These are phyloP conservation scores for Coniochaeta sp. DNA, from an alignment of 2,329 filamentous ascomycete genomes.

Conservation along the genomic window DNA sequence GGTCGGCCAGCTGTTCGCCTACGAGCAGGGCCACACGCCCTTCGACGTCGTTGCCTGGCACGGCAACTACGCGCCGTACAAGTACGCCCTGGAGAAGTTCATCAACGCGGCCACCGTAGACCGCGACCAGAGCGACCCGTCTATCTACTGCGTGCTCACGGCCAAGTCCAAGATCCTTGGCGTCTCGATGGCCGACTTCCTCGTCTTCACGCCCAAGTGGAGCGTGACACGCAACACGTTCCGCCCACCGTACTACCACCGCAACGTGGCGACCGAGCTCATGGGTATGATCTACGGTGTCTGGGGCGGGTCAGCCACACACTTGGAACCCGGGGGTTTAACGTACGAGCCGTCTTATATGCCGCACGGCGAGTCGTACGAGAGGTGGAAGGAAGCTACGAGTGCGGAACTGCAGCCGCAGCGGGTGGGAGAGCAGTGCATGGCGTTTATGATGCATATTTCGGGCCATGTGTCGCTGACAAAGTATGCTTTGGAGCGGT, in stretches of 20 bases:
- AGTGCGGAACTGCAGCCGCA: constrained; percentile 16
- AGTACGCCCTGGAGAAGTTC: constrained; percentile 50
- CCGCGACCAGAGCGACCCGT: constrained; percentile 60
- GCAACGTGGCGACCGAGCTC: constrained; percentile 50
- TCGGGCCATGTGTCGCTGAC: neutral
- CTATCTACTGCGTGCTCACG: constrained; percentile 59
- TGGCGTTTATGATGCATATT: constrained; percentile 13
- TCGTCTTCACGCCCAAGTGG: constrained; percentile 62
- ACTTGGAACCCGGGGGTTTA: neutral
- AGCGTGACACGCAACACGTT: constrained; percentile 55
- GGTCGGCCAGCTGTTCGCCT: constrained; percentile 51
- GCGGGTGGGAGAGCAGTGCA: constrained; percentile 3
- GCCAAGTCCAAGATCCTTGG: constrained; percentile 45
- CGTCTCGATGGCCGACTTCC: constrained; percentile 54
- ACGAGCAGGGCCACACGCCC: constrained; percentile 56
- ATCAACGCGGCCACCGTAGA: constrained; percentile 51
- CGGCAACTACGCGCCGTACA: constrained; percentile 57
- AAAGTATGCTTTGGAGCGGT: neutral
- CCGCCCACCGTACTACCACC: constrained; percentile 59
- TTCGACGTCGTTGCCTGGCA: constrained; percentile 70
- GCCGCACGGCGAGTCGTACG: neutral
- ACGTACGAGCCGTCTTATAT: neutral
- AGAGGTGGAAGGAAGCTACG: neutral
- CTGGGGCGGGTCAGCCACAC: neutral
- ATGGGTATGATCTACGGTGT: constrained; percentile 38